Evolutionary conservation across 768 basidiomycete genomes (phyloP).

Genomic region (Mrakia hoshinonis): DNA sequence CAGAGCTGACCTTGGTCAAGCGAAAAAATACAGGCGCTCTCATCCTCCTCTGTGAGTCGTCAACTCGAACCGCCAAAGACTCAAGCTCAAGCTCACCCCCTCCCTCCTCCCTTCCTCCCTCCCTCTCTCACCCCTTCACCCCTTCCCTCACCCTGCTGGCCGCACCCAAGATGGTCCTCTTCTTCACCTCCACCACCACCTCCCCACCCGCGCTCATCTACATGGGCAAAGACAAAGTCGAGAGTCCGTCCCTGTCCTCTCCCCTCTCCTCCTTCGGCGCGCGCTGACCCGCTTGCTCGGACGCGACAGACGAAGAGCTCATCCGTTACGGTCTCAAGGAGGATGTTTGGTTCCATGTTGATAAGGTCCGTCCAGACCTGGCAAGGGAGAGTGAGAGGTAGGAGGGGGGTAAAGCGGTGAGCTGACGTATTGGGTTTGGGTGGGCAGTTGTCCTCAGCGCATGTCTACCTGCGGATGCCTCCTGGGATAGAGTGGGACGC

Average conservation of each 20-base stretch:
- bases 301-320: slow-evolving; percentile 74
- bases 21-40: no score
- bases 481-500: slow-evolving; percentile 72
- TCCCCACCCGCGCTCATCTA: slow-evolving; percentile 63
- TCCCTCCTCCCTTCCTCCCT: not conserved
- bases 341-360: slow-evolving; percentile 74
- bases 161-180: slow-evolving; percentile 55
- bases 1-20: no score
- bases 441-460: slow-evolving; percentile 70
- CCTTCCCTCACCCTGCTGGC: not conserved
- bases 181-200: slow-evolving; percentile 53
- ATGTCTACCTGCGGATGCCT: slow-evolving; percentile 89
- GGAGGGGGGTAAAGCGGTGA: no score
- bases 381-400: no score
- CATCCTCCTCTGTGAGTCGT: no score
- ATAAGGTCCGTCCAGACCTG: slow-evolving; percentile 48
- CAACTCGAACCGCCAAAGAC: no score
- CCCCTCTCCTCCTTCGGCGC: not conserved
- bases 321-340: slow-evolving; percentile 61
- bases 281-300: not conserved
- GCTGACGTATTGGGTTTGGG: slow-evolving; percentile 1
- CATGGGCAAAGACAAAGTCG: slow-evolving; percentile 93
- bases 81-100: not conserved
- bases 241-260: slow-evolving; percentile 50
- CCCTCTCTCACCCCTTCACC: not conserved